phyloP scores from a whole-genome alignment of 2,329 filamentous ascomycete species.

The Chalara sp. region DNA sequence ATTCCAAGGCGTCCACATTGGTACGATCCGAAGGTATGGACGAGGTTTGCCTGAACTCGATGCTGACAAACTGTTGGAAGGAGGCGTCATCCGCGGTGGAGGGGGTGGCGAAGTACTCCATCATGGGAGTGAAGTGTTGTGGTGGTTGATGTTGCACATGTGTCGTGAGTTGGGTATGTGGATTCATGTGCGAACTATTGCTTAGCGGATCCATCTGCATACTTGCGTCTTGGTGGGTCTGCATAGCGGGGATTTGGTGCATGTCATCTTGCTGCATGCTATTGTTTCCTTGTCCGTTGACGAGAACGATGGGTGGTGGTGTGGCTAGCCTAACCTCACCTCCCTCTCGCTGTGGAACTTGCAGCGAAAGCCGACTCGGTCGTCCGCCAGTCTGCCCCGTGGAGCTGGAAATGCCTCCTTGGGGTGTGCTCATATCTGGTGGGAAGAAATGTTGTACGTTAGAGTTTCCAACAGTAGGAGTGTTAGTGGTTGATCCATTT shows the following conservation, averaged over 20 bases:
- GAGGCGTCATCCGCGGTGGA: slow-evolving; percentile 9
- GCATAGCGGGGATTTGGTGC: slow-evolving; percentile 3
- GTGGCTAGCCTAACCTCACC: slow-evolving; percentile 58
- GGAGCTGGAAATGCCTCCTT: slow-evolving; percentile 14
- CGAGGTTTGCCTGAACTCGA: slow-evolving; percentile 23
- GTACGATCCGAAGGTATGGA: slow-evolving; percentile 30
- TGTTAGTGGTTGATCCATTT: slow-evolving; percentile 30
- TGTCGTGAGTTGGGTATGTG: not conserved
- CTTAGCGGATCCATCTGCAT: not conserved
- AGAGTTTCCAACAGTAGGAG: slow-evolving; percentile 36
- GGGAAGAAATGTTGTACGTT: slow-evolving; percentile 29
- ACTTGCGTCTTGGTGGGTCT: not conserved
- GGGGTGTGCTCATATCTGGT: slow-evolving; percentile 10
- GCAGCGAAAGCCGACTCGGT: slow-evolving; percentile 49
- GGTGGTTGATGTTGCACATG: not conserved
- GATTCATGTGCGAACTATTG: not conserved
- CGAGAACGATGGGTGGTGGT: slow-evolving; percentile 38
- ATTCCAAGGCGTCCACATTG: slow-evolving; percentile 51
- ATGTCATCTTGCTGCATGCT: slow-evolving; percentile 25
- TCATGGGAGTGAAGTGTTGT: slow-evolving; percentile 16
- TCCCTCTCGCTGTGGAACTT: slow-evolving; percentile 55
- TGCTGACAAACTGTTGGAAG: slow-evolving; percentile 20
- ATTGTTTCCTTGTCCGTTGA: slow-evolving; percentile 36
- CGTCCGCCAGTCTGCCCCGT: slow-evolving; percentile 21
- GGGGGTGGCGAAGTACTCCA: slow-evolving; percentile 23